Percentiles rank a stretch among this genome's conserved stretches.
phyloP scores from a whole-genome alignment of 306 rosid genomes.

The Argentina anserina region DNA sequence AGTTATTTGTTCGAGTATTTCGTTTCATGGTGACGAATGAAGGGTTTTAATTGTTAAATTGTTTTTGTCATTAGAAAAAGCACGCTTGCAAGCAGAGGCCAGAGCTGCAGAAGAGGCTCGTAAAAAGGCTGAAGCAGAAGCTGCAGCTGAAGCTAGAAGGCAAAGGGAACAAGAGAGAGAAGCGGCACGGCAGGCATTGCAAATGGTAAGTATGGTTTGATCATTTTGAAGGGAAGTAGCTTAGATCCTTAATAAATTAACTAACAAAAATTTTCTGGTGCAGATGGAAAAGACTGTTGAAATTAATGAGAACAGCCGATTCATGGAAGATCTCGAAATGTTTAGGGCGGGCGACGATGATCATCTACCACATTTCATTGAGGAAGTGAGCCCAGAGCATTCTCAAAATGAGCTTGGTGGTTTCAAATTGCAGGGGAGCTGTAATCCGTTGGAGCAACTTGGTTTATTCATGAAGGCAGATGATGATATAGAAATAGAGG shows the following conservation, averaged over 20 bases:
- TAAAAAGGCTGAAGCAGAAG: slow-evolving; percentile 71
- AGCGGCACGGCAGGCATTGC: slow-evolving; percentile 92
- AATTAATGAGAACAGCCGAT: slow-evolving; percentile 69
- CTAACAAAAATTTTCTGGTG: slow-evolving; percentile 13
- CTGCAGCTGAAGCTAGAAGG: slow-evolving; percentile 75
- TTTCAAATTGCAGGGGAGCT: slow-evolving; percentile 58
- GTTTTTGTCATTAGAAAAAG: slow-evolving; percentile 57
- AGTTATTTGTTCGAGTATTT: not conserved
- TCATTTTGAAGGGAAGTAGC: slow-evolving; percentile 3
- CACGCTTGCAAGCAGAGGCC: slow-evolving; percentile 89
- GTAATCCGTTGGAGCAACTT: slow-evolving; percentile 68
- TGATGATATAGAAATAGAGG: slow-evolving; percentile 76
- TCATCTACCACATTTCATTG: slow-evolving; percentile 44
- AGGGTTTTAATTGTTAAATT: not conserved
- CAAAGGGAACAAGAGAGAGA: slow-evolving; percentile 84
- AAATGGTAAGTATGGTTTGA: slow-evolving; percentile 42
- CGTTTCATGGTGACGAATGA: not conserved
- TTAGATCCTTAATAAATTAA: slow-evolving; percentile 1
- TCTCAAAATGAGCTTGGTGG: slow-evolving; percentile 52
- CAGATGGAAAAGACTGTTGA: slow-evolving; percentile 95
- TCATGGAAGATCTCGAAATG: slow-evolving; percentile 84
- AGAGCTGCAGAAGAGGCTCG: slow-evolving; percentile 93
- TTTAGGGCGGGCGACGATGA: slow-evolving; percentile 54
- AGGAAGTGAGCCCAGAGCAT: slow-evolving; percentile 54
- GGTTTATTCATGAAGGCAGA: slow-evolving; percentile 81